These are phyloP conservation scores for Mortierella sp. DNA, from an alignment of 371 early-diverging fungal species.

Conservation along the genomic window DNA sequence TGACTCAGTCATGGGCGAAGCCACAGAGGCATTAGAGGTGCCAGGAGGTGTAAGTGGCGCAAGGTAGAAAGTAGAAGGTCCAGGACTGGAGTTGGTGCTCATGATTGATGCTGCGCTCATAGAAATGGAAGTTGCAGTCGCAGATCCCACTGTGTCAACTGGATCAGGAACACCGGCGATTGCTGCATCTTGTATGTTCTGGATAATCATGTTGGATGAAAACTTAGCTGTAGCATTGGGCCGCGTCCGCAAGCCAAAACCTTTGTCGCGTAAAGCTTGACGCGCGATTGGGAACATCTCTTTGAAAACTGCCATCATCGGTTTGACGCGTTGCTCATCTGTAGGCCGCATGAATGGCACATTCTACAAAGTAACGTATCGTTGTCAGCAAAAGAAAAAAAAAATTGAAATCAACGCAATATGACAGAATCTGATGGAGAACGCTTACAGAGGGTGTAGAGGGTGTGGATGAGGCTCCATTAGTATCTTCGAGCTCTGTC, in stretches of 20 bases:
- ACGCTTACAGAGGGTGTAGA: background rate
- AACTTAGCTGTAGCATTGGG: slow-evolving; percentile 47
- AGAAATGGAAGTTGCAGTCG: slow-evolving; percentile 24
- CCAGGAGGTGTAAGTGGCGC: slow-evolving; percentile 56
- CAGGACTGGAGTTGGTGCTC: slow-evolving; percentile 12
- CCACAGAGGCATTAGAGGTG: slow-evolving; percentile 24
- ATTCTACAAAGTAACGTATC: slow-evolving; percentile 8
- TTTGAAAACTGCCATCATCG: slow-evolving; percentile 51
- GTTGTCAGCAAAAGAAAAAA: background rate
- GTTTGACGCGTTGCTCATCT: slow-evolving; percentile 47
- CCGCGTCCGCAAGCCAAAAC: slow-evolving; percentile 50
- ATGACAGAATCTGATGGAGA: background rate
- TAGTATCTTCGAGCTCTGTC: slow-evolving; percentile 42
- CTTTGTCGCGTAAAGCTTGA: slow-evolving; percentile 51
- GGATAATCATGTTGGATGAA: slow-evolving; percentile 37
- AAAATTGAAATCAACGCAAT: background rate
- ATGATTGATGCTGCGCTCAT: slow-evolving; percentile 38
- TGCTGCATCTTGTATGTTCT: slow-evolving; percentile 16
- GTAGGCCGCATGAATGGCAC: slow-evolving; percentile 35
- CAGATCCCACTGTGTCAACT: slow-evolving; percentile 18
- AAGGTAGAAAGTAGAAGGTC: slow-evolving; percentile 37
- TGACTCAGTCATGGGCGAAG: slow-evolving; percentile 49
- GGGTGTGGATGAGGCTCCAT: background rate
- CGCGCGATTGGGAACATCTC: slow-evolving; percentile 55
- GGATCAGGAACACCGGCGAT: slow-evolving; percentile 16